Percentiles rank a stretch among this genome's conserved stretches.
phyloP scores from a whole-genome alignment of 257 asterid genomes.

The Fraxinus quadrangulata region DNA sequence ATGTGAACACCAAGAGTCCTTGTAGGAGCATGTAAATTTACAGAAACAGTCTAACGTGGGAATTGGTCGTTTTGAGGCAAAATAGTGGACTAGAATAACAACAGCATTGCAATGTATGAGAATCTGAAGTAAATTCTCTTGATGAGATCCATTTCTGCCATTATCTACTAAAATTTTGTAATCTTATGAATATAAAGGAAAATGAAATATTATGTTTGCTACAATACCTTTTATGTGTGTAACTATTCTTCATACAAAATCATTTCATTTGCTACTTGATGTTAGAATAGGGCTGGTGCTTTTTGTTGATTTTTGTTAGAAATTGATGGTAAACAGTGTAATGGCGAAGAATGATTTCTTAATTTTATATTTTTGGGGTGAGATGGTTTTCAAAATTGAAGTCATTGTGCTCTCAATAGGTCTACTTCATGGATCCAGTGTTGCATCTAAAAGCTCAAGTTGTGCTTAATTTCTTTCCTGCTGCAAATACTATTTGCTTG shows the following conservation, averaged over 20 bases:
- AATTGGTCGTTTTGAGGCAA: slow-evolving; percentile 13
- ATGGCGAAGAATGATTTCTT: neutral
- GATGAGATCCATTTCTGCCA: slow-evolving; percentile 3
- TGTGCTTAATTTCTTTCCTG: neutral
- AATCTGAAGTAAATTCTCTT: neutral
- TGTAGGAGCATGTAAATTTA: slow-evolving; percentile 1
- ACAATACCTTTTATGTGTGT: neutral
- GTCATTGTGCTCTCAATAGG: neutral
- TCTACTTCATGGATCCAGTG: neutral
- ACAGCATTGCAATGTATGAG: neutral
- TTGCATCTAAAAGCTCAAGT: neutral
- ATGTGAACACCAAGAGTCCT: neutral
- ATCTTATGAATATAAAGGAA: neutral
- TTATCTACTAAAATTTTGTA: neutral
- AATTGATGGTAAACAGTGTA: neutral
- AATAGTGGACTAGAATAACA: neutral
- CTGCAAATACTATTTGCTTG: neutral
- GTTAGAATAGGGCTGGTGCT: neutral
- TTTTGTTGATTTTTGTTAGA: neutral
- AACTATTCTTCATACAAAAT: slow-evolving; percentile 9
- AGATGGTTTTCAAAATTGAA: neutral
- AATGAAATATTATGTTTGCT: neutral
- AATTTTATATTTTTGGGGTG: neutral
- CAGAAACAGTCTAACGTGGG: neutral
- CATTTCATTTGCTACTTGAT: slow-evolving; percentile 1